Evolutionary conservation across 176 grass and related monocot genomes (phyloP), one percentile per base, ranked within the genome.

Genomic region (Themeda triandra): DNA sequence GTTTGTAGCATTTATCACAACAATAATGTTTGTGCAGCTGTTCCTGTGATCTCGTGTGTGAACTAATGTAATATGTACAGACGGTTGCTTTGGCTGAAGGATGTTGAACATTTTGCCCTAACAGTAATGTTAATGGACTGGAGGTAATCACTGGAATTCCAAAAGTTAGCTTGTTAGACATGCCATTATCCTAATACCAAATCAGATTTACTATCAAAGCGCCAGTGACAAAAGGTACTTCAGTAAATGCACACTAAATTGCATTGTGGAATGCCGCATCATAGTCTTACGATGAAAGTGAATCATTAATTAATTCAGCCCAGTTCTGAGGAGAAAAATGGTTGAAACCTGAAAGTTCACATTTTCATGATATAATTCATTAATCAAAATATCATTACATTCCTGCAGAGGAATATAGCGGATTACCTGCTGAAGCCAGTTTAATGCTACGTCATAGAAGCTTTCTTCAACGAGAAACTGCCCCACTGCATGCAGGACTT

Each of bases 341-440:
- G 2, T 33, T 65, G 10, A 66, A 75, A 32, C 24, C 33, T 65
- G 10, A 66, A 75, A 32, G 30, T 31, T 68, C 10, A 62, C 27
- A 72, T 65, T 77, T 90, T 58, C 58, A 12, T 78, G n/a, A 54
- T 75, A 78, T 67, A 48, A 18, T 48, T 60, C 66, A 30, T 39
- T n/a, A 25, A 40, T 82, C 12, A 32, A 37, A 83, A 46, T 56
- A 79, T 73, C 18, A 36, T 13, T 6, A 44, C 12, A 46, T 63
- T 67, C 42, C 70, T 82, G 82, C 70, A 90, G 77, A 51, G 39
- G 33, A 36, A 82, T 35, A 84, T 81, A 66, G 59, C 68, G 69
- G 41, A 59, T 69, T 91, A 96, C 96, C 96, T 99, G 96, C 83
- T 99, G 93, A 73, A 99, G 93, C 96, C 96, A 99, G 46, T 49